These are phyloP conservation scores for Fusarium miscanthi DNA, from an alignment of 2,329 filamentous ascomycete species.

Conservation along the genomic window DNA sequence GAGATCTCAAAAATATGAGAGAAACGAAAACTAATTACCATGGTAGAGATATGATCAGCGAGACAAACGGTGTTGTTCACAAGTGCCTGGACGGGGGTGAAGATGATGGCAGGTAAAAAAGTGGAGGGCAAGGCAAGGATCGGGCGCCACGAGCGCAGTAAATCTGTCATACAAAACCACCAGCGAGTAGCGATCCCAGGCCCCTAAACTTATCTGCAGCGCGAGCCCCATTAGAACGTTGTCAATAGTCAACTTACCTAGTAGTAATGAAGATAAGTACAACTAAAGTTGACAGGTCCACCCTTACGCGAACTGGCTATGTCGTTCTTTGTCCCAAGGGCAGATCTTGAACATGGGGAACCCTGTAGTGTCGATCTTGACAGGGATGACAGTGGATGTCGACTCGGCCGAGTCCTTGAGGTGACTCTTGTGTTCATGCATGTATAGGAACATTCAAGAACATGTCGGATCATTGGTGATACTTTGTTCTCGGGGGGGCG, in stretches of 20 bases:
- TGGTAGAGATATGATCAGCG: not conserved
- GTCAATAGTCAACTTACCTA: too few relatives aligned
- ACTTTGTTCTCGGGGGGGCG: not conserved
- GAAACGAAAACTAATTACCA: not conserved
- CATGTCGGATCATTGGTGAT: not conserved
- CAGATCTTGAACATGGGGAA: not conserved
- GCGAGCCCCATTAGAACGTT: not conserved
- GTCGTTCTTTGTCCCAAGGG: not conserved
- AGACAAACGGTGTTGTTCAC: not conserved
- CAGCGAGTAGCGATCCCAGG: not conserved
- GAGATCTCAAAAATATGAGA: not conserved
- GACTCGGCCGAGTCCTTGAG: not conserved
- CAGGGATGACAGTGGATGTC: not conserved
- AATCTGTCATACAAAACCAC: not conserved
- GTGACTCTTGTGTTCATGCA: not conserved
- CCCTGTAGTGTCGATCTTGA: constrained; percentile 1
- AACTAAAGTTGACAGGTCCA: not conserved
- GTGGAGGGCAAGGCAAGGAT: not conserved
- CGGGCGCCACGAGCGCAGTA: not conserved
- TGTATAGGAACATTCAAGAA: not conserved
- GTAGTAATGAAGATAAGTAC: not conserved
- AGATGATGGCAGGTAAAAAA: not conserved
- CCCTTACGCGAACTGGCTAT: not conserved
- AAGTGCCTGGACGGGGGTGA: not conserved
- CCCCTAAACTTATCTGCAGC: not conserved